These are phyloP conservation scores for Angomonas deanei DNA, from an alignment of 208 protist genomes.

Conservation along the genomic window DNA sequence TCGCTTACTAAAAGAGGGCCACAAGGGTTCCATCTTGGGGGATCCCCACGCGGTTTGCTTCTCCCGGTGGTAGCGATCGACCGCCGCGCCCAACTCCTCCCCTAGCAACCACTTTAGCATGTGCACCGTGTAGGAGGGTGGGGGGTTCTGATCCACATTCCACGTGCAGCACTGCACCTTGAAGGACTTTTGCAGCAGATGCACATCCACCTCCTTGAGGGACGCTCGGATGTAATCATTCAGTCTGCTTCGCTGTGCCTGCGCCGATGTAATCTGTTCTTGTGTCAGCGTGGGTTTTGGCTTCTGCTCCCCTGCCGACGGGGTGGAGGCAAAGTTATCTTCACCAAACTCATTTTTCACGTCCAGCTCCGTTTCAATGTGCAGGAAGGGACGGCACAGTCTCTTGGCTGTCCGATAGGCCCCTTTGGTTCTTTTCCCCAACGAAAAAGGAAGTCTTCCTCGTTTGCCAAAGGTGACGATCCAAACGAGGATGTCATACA, in stretches of 20 bases:
- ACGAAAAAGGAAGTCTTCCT: background rate
- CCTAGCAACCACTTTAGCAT: conserved; percentile 54
- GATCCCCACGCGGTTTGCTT: background rate
- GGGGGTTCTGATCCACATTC: conserved; percentile 68
- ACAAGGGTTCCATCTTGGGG: background rate
- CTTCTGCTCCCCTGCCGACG: background rate
- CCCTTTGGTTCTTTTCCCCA: background rate
- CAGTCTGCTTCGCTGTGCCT: conserved; percentile 10
- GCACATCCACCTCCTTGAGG: conserved; percentile 7
- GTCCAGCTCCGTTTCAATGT: conserved; percentile 37
- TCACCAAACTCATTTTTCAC: conserved; percentile 3
- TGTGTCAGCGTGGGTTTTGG: background rate
- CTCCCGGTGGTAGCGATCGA: background rate
- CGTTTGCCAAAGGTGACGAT: conserved; percentile 16
- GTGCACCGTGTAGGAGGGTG: conserved; percentile 20
- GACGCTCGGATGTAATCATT: conserved; percentile 37
- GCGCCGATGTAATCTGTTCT: background rate
- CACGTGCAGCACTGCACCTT: conserved; percentile 68
- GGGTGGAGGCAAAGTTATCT: background rate
- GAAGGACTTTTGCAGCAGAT: conserved; percentile 17
- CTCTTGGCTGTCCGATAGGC: conserved; percentile 1
- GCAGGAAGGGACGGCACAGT: conserved; percentile 29
- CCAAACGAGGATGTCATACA: conserved; percentile 22
- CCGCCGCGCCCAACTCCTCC: conserved; percentile 4
- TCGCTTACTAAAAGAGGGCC: background rate